A percentile compares a stretch with the other conserved stretches of the same genome.
These are phyloP conservation scores for Talaromyces amestolkiae DNA, from an alignment of 2,329 filamentous ascomycete genomes.

Conservation along the genomic window DNA sequence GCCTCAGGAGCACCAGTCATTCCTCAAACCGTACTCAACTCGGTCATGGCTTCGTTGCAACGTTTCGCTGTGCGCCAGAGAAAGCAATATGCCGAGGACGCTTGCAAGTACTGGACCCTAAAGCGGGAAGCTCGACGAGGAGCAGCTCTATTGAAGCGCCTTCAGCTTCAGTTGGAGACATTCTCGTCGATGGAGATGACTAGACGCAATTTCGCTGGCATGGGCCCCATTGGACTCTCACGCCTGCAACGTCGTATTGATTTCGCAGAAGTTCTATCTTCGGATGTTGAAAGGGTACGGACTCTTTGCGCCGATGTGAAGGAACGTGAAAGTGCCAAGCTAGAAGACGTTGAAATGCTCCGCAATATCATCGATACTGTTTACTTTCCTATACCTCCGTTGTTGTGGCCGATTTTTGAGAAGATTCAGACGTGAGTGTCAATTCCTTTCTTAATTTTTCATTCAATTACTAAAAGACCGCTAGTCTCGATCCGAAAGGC, in stretches of 20 bases:
- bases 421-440: constrained; percentile 74
- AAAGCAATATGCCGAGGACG: constrained; percentile 88
- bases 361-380: constrained; percentile 78
- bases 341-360: constrained; percentile 73
- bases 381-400: constrained; percentile 81
- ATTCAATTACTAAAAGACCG: constrained; percentile 23
- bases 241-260: constrained; percentile 79
- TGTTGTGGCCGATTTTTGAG: constrained; percentile 74
- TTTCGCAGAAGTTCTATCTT: constrained; percentile 66
- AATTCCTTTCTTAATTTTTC: background rate
- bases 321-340: constrained; percentile 71
- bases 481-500: constrained; percentile 51
- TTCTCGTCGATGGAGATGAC: constrained; percentile 98
- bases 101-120: constrained; percentile 95
- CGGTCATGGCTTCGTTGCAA: constrained; percentile 77
- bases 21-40: constrained; percentile 80
- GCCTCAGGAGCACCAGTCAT: constrained; percentile 94
- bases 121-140: constrained; percentile 91
- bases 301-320: constrained; percentile 68
- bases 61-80: constrained; percentile 82
- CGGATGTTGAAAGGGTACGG: constrained; percentile 74
- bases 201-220: constrained; percentile 88
- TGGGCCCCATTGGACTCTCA: constrained; percentile 79
- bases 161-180: constrained; percentile 92
- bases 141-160: constrained; percentile 83